Evolutionary conservation across 352 stramenopile genomes (phyloP).

Genomic region (Pythium phragmitis): DNA sequence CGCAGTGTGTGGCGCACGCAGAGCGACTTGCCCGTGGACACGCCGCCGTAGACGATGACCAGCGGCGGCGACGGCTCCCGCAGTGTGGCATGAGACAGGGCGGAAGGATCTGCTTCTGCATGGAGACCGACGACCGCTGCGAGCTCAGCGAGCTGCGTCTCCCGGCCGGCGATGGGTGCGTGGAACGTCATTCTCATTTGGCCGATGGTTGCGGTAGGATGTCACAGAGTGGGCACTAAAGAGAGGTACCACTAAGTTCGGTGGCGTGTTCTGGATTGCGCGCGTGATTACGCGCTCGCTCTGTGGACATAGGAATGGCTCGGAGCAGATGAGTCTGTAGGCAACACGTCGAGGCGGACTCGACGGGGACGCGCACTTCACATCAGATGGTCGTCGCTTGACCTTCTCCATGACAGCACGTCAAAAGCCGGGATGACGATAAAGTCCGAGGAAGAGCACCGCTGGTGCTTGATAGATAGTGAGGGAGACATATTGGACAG

Average conservation of each 20-base stretch:
- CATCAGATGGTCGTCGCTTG: background rate
- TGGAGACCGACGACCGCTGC: constrained; percentile 43
- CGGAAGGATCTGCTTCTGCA: background rate
- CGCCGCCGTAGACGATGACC: constrained; percentile 67
- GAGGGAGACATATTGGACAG: background rate
- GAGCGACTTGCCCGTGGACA: constrained; percentile 75
- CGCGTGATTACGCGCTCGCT: constrained; percentile 17
- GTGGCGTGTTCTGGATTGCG: constrained; percentile 6
- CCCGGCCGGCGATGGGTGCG: constrained; percentile 48
- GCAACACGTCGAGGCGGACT: constrained; percentile 12
- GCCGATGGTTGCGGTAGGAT: background rate
- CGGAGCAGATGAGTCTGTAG: background rate
- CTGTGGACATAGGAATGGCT: background rate
- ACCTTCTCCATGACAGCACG: background rate
- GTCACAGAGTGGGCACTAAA: constrained; percentile 9
- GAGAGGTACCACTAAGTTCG: constrained; percentile 20
- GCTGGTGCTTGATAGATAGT: background rate
- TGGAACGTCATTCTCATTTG: background rate
- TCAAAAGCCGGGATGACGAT: background rate
- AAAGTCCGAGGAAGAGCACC: background rate
- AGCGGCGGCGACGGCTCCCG: constrained; percentile 53
- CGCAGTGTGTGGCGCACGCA: constrained; percentile 46
- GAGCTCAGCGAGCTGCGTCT: constrained; percentile 51
- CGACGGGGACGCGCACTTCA: background rate
- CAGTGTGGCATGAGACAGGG: background rate